These are phyloP conservation scores for Mortierella antarctica DNA, from an alignment of 192 early-diverging fungal genomes.

Conservation along the genomic window DNA sequence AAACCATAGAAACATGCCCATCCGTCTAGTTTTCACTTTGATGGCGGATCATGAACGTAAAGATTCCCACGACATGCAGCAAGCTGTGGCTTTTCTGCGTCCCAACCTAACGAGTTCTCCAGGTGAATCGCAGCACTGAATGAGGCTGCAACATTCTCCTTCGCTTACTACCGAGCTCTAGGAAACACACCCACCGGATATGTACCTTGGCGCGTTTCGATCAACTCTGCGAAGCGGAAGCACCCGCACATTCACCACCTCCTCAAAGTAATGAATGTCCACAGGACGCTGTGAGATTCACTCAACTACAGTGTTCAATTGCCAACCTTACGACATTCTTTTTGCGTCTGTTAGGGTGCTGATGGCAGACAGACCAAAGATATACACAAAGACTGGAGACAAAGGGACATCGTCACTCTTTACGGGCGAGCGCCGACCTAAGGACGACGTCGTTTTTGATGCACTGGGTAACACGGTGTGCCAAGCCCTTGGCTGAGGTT, in stretches of 20 bases:
- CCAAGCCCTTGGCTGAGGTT: background rate
- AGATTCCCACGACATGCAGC: too few species aligned
- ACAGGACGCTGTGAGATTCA: background rate
- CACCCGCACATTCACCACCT: slow-evolving; percentile 7
- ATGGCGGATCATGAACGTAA: too few species aligned
- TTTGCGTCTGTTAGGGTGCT: background rate
- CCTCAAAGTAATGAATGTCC: background rate
- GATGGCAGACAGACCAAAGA: slow-evolving; percentile 61
- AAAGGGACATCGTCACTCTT: slow-evolving; percentile 89
- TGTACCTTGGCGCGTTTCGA: slow-evolving; percentile 21
- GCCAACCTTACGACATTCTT: background rate
- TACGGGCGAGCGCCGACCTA: slow-evolving; percentile 87
- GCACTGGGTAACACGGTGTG: slow-evolving; percentile 68
- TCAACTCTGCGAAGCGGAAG: slow-evolving; percentile 1
- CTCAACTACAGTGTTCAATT: too few species aligned
- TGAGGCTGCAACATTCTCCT: background rate
- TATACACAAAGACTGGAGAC: slow-evolving; percentile 95
- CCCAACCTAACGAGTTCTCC: too few species aligned
- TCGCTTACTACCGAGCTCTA: background rate
- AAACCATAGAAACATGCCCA: too few species aligned
- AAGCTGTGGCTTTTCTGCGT: too few species aligned
- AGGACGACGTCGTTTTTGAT: slow-evolving; percentile 89
- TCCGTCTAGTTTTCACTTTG: too few species aligned
- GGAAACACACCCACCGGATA: background rate
- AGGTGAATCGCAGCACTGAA: background rate